These are phyloP conservation scores for Candida mesenterica DNA, from an alignment of 1,139 yeast species.

Conservation along the genomic window DNA sequence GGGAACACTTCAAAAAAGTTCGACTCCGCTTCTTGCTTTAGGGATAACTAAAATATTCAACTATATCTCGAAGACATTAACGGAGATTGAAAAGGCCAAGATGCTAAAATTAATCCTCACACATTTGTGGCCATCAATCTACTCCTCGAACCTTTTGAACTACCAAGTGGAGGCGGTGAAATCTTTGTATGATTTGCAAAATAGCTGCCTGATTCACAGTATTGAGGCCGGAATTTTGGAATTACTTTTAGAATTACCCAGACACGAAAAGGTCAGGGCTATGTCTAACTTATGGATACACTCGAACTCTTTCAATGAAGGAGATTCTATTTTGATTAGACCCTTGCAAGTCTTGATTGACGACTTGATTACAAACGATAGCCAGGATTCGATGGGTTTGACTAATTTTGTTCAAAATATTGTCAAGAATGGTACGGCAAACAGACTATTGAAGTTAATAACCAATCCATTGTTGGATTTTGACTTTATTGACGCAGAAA, in stretches of 20 bases:
- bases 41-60: constrained; percentile 48
- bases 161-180: constrained; percentile 65
- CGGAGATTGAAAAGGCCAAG: constrained; percentile 27
- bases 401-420: constrained; percentile 57
- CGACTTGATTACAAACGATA: constrained; percentile 46
- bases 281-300: constrained; percentile 63
- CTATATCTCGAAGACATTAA: constrained; percentile 26
- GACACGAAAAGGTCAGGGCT: constrained; percentile 41
- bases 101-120: constrained; percentile 37
- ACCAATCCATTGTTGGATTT: constrained; percentile 49
- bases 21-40: constrained; percentile 32
- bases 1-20: constrained; percentile 17
- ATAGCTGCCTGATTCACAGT: constrained; percentile 35
- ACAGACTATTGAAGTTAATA: constrained; percentile 57
- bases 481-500: constrained; percentile 28
- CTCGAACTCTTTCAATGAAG: constrained; percentile 41
- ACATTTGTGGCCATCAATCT: constrained; percentile 47
- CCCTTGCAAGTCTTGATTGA: constrained; percentile 74
- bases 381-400: constrained; percentile 44
- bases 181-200: constrained; percentile 45
- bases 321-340: constrained; percentile 49
- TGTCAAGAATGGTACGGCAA: constrained; percentile 53
- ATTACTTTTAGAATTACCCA: constrained; percentile 41
- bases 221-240: constrained; percentile 61
- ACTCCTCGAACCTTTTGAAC: constrained; percentile 43